phyloP scores from a whole-genome alignment of 805 yeast genomes.

The Wickerhamiella shivajii region DNA sequence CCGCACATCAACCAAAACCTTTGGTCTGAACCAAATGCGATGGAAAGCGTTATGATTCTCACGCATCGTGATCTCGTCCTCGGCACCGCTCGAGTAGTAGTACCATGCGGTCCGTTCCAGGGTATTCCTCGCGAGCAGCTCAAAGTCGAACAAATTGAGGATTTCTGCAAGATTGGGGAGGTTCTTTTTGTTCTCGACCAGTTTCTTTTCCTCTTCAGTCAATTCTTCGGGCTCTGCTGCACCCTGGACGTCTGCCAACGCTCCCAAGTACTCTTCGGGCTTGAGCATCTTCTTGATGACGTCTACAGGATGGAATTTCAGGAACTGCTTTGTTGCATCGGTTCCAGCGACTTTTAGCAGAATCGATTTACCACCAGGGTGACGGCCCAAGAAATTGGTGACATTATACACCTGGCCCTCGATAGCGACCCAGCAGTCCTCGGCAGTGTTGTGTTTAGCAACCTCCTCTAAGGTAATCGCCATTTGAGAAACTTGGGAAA shows the following conservation, averaged over 20 bases:
- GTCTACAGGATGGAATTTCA: slow-evolving; percentile 86
- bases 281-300: slow-evolving; percentile 52
- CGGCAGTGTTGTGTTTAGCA: slow-evolving; percentile 37
- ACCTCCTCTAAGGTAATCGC: no score
- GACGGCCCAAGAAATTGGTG: slow-evolving; percentile 42
- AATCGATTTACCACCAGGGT: slow-evolving; percentile 48
- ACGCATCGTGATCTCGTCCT: slow-evolving; percentile 79
- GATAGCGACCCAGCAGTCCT: slow-evolving; percentile 74
- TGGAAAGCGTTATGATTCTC: slow-evolving; percentile 88
- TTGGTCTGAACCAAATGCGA: slow-evolving; percentile 75
- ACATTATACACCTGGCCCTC: slow-evolving; percentile 70
- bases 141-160: slow-evolving; percentile 74
- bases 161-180: slow-evolving; percentile 60
- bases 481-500: no score
- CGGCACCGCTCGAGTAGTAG: slow-evolving; percentile 81
- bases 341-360: slow-evolving; percentile 49
- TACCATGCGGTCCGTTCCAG: slow-evolving; percentile 79
- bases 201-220: slow-evolving; percentile 31
- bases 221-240: slow-evolving; percentile 28
- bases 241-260: slow-evolving; percentile 22
- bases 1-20: slow-evolving; percentile 67
- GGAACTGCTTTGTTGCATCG: slow-evolving; percentile 71
- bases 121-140: slow-evolving; percentile 65
- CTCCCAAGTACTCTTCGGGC: slow-evolving; percentile 48
- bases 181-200: slow-evolving; percentile 28